phyloP scores from a whole-genome alignment of 1,284 basidiomycete genomes.

The Apiotrichum gracile region DNA sequence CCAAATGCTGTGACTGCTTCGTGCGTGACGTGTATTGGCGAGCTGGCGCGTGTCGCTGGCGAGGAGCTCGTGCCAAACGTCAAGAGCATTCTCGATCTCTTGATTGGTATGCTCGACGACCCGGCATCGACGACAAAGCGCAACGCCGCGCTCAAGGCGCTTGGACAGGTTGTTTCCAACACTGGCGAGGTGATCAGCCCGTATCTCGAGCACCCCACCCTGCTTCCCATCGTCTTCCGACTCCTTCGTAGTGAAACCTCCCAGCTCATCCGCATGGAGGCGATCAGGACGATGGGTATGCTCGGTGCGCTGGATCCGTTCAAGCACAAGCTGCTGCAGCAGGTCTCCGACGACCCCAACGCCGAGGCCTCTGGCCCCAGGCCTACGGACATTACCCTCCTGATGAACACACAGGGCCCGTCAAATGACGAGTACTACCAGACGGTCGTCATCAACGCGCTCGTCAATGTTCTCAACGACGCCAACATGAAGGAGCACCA shows the following conservation, averaged over 20 bases:
- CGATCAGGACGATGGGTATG: constrained; percentile 87
- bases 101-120: constrained; percentile 82
- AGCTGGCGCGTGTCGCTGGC: constrained; percentile 87
- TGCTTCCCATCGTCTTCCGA: constrained; percentile 79
- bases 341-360: constrained; percentile 63
- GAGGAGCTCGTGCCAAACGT: constrained; percentile 83
- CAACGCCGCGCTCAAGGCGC: constrained; percentile 87
- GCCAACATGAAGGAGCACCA: constrained; percentile 78
- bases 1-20: constrained; percentile 87
- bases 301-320: constrained; percentile 98
- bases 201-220: constrained; percentile 81
- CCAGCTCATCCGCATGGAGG: constrained; percentile 75
- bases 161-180: constrained; percentile 93
- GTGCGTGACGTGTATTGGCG: constrained; percentile 89
- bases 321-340: constrained; percentile 79
- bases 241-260: constrained; percentile 80
- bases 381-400: constrained; percentile 54
- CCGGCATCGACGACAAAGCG: constrained; percentile 69
- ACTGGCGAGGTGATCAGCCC: constrained; percentile 92
- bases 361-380: constrained; percentile 49
- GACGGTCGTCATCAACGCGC: constrained; percentile 85
- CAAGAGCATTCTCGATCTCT: constrained; percentile 79
- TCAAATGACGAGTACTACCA: constrained; percentile 94
- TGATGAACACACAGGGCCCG: constrained; percentile 55
- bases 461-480: constrained; percentile 85